Base-by-base conservation (phyloP, 129 eudicot genomes). In the Pulicaria dysenterica region DNA sequence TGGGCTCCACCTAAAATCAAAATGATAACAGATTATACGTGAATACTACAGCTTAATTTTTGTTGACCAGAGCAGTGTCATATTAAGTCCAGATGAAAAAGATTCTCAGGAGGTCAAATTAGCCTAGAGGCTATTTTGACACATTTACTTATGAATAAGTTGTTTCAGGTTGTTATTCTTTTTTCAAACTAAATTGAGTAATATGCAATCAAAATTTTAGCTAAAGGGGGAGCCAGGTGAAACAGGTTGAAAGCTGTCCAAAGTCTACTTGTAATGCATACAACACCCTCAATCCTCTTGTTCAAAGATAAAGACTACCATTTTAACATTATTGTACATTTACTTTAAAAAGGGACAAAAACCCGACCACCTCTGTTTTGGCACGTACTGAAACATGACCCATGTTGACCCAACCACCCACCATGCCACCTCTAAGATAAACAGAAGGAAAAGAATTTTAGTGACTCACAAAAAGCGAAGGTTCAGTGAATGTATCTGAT, bases 401-500 rank as follows among this genome's bases (percentile, higher is more conserved):
- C 61, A 12, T 55, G 7, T 16, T 55, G 14, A 56, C 61, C 15
- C 43, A 34, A 10, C 63, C 34, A 8, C 15, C 64, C 64, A 58
- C 36, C 64, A 10, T 58, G 64, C 36, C 24, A 39, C 47, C 6
- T 39, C 64, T 31, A 34, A 58, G 64, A 34, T 10, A 58, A 58
- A 64, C 24, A 66, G 42, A 67, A 17, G 17, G 13, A 57, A 36
- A 64, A 76, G 11, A 58, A 67, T 6, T 24, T 50, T 51, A 70
- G 77, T 43, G 57, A 87, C 98, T 90, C 75, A 94, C 98, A 65
- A 76, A 71, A 48, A 87, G 81, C 68, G 83, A 87, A 55, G 98
- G 98, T 57, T 85, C 88, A 6, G 89, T 94, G 86, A 90, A 90
- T 81, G 97, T 94, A 79, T 94, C 91, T 61, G 98, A 88, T 42